These are phyloP conservation scores for Globisporangium ultimum DNA, from an alignment of 352 stramenopile genomes.

Conservation along the genomic window DNA sequence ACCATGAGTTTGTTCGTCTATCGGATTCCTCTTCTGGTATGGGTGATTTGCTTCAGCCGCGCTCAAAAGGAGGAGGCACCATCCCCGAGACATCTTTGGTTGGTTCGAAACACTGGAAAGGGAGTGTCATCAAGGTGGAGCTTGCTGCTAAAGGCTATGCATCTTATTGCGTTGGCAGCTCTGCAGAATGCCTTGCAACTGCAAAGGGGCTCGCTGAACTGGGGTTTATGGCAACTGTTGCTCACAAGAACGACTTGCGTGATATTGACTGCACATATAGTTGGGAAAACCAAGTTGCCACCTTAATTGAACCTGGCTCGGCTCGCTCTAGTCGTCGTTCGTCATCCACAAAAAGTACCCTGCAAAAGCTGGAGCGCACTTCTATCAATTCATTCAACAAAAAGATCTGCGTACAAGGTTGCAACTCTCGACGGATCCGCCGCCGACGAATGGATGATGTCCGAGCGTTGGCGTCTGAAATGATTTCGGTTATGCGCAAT, in stretches of 20 bases:
- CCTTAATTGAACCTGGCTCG: conserved; percentile 42
- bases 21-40: conserved; percentile 32
- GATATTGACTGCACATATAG: conserved; percentile 40
- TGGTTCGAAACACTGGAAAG: conserved; percentile 67
- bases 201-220: conserved; percentile 34
- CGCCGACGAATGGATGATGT: conserved; percentile 19
- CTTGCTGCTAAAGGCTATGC: conserved; percentile 50
- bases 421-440: conserved; percentile 1
- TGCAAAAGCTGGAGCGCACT: conserved; percentile 30
- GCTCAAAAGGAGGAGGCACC: conserved; percentile 48
- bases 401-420: conserved; percentile 13
- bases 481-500: conserved; percentile 32
- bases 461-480: conserved; percentile 31
- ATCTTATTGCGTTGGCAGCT: conserved; percentile 33
- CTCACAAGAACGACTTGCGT: conserved; percentile 27
- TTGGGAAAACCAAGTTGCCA: conserved; percentile 41
- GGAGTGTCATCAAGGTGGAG: conserved; percentile 39
- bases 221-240: conserved; percentile 44
- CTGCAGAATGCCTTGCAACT: conserved; percentile 28
- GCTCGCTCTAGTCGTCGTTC: conserved; percentile 37
- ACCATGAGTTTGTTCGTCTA: conserved; percentile 70
- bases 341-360: conserved; percentile 19
- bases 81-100: conserved; percentile 49
- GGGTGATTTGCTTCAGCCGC: conserved; percentile 55
- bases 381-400: conserved; percentile 47